Evolutionary conservation across 768 basidiomycete species (phyloP).

Genomic region (Royoungia palumana): DNA sequence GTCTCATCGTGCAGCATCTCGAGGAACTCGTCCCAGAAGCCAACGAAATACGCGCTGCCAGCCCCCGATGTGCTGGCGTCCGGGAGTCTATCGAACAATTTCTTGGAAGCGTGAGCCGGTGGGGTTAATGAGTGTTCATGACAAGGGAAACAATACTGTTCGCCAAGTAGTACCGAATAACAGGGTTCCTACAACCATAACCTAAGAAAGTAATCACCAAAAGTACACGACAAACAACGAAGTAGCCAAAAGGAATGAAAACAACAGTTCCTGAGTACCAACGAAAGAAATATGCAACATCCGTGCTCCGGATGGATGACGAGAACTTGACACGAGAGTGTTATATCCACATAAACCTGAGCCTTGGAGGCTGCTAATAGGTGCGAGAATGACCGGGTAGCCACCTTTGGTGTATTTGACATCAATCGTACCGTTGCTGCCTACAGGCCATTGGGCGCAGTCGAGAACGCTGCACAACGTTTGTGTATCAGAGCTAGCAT

Average conservation of each 20-base stretch:
- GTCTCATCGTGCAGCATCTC: conserved; percentile 39
- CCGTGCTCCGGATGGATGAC: conserved; percentile 5
- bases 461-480: conserved; percentile 48
- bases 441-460: conserved; percentile 66
- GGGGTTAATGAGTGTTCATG: conserved; percentile 1
- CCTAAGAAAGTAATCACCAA: neutral
- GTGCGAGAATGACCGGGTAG: conserved; percentile 35
- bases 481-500: neutral
- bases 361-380: conserved; percentile 30
- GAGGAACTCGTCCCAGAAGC: conserved; percentile 56
- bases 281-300: neutral
- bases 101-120: conserved; percentile 12
- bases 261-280: neutral
- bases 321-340: neutral
- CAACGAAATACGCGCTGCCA: conserved; percentile 51
- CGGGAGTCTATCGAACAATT: conserved; percentile 33
- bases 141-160: too few relatives aligned
- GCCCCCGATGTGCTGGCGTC: conserved; percentile 49
- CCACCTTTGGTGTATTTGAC: conserved; percentile 66
- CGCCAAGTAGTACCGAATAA: neutral
- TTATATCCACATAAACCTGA: conserved; percentile 38
- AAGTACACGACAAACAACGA: conserved; percentile 1
- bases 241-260: conserved; percentile 9
- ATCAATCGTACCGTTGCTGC: conserved; percentile 56
- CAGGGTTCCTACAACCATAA: neutral